phyloP scores from a whole-genome alignment of 371 early-diverging fungal genomes.

The Paraphysoderma sedebokerense region DNA sequence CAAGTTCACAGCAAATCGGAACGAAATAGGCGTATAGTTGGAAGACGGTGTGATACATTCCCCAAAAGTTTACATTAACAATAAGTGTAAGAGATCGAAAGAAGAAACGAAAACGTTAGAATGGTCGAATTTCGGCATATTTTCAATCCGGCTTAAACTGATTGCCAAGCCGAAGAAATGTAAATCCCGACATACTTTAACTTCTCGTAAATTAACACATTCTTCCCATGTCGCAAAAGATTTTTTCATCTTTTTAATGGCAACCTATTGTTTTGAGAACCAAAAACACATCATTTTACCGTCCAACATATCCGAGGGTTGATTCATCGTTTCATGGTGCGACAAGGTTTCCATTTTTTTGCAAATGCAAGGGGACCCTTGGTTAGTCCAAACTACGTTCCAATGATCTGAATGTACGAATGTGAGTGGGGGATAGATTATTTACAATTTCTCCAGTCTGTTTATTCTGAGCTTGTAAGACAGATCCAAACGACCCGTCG shows the following conservation, averaged over 20 bases:
- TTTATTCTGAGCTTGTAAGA: constrained; percentile 50
- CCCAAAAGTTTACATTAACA: neutral
- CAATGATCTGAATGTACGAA: neutral
- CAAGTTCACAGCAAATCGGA: neutral
- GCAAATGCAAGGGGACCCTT: neutral
- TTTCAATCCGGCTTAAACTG: too few relatives aligned
- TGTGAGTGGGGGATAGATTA: neutral
- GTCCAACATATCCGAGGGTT: neutral
- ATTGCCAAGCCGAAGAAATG: neutral
- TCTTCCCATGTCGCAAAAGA: constrained; percentile 58
- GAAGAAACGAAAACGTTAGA: too few relatives aligned
- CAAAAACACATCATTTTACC: neutral
- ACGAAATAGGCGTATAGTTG: neutral
- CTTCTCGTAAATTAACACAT: constrained; percentile 59
- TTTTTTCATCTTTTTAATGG: constrained; percentile 88
- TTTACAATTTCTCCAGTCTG: constrained; percentile 48
- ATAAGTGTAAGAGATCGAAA: neutral
- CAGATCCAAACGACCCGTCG: constrained; percentile 82
- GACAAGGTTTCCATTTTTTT: neutral
- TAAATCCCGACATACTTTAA: constrained; percentile 19
- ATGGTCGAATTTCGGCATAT: too few relatives aligned
- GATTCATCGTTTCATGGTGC: neutral
- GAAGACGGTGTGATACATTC: too few relatives aligned
- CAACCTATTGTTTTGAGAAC: constrained; percentile 40
- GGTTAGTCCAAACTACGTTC: neutral